A percentile compares a stretch with the other conserved stretches of the same genome.
phyloP scores from a whole-genome alignment of 495 filamentous ascomycete genomes.

The Penicillium ochrochloron region DNA sequence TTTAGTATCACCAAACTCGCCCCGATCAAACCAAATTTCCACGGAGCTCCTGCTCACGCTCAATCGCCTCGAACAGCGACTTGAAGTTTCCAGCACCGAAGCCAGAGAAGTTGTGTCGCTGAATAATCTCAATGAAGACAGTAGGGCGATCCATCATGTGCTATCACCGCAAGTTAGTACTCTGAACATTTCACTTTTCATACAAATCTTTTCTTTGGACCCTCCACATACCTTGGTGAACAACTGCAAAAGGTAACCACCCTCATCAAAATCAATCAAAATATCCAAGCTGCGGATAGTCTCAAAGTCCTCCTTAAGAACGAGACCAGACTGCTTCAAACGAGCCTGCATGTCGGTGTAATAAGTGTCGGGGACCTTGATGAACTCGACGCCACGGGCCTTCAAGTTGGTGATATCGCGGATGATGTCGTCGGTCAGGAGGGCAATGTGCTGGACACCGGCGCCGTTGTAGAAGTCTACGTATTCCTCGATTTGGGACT shows the following conservation, averaged over 20 bases:
- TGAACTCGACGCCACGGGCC: constrained; percentile 84
- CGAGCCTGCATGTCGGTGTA: constrained; percentile 76
- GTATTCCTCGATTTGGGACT: constrained; percentile 92
- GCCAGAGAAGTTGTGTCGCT: constrained; percentile 81
- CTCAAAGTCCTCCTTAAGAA: constrained; percentile 76
- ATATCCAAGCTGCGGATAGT: constrained; percentile 74
- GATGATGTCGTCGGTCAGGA: constrained; percentile 80
- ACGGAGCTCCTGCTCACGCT: constrained; percentile 81
- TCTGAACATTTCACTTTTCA: background rate
- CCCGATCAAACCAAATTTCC: constrained; percentile 66
- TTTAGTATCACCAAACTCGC: background rate
- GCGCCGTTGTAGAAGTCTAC: constrained; percentile 84
- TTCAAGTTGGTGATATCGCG: constrained; percentile 72
- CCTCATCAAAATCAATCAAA: constrained; percentile 89
- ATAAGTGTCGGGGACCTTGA: constrained; percentile 79
- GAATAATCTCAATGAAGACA: constrained; percentile 93
- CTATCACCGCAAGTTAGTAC: constrained; percentile 41
- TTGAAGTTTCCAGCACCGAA: constrained; percentile 97
- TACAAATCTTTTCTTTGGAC: background rate
- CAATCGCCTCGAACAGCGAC: constrained; percentile 89
- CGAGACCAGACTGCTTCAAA: constrained; percentile 56
- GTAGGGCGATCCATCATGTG: constrained; percentile 91
- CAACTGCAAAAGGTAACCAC: constrained; percentile 80
- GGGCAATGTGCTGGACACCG: constrained; percentile 90
- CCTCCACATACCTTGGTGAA: constrained; percentile 70